Percentiles rank a stretch among this genome's conserved stretches.
Evolutionary conservation across 371 early-diverging fungal species (phyloP).

Genomic region (Coemansia sp.): DNA sequence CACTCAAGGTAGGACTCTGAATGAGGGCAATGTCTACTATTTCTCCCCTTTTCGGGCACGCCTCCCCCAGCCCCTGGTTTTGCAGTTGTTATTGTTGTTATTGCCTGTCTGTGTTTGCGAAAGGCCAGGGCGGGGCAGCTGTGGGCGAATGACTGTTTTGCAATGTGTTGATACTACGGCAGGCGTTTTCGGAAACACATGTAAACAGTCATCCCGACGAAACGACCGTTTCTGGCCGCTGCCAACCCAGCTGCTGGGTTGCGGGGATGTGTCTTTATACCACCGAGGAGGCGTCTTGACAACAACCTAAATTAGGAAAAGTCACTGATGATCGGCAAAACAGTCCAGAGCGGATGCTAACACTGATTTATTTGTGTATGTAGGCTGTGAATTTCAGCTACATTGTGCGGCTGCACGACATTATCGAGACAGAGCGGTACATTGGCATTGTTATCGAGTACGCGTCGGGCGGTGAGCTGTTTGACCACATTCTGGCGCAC

Average conservation of each 20-base stretch:
- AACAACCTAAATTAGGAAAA: background rate
- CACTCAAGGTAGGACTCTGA: conserved; percentile 63
- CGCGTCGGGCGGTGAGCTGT: conserved; percentile 94
- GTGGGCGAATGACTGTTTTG: background rate
- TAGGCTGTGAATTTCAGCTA: conserved; percentile 84
- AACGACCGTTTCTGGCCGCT: background rate
- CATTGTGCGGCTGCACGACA: conserved; percentile 93
- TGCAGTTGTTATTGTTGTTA: conserved; percentile 6
- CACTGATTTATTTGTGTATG: conserved; percentile 6
- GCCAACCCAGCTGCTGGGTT: background rate
- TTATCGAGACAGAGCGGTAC: conserved; percentile 93
- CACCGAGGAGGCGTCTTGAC: background rate
- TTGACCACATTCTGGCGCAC: conserved; percentile 94
- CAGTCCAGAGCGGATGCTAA: background rate
- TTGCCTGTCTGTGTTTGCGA: background rate
- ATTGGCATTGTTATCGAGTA: conserved; percentile 96
- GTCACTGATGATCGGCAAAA: conserved; percentile 10
- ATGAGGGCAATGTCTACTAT: conserved; percentile 1
- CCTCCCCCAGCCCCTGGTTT: conserved; percentile 4
- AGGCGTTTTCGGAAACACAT: background rate
- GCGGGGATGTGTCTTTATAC: background rate
- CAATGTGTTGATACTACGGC: background rate
- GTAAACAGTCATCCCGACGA: background rate
- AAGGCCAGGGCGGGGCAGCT: background rate
- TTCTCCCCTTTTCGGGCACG: background rate